These are phyloP conservation scores for Trichoderma koningii DNA, from an alignment of 2,329 filamentous ascomycete genomes.

Conservation along the genomic window DNA sequence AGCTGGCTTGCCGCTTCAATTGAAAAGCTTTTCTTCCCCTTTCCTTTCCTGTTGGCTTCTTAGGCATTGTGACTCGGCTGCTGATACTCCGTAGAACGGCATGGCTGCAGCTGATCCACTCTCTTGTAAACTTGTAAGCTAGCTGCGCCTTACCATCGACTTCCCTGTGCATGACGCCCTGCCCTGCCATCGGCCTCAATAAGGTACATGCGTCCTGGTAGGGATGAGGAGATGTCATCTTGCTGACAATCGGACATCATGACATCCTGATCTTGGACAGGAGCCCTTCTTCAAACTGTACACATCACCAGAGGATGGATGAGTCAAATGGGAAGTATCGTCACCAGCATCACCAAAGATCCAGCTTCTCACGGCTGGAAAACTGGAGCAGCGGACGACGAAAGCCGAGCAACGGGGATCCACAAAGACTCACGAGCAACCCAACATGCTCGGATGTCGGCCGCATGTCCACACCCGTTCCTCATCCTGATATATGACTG, in stretches of 20 bases:
- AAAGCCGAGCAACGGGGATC: background rate
- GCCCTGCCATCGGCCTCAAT: no score
- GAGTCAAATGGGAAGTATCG: background rate
- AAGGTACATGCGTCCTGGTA: no score
- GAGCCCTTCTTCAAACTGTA: no score
- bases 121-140: background rate
- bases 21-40: background rate
- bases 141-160: slow-evolving; percentile 11
- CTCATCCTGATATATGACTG: background rate
- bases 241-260: background rate
- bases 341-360: background rate
- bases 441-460: background rate
- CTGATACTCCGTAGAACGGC: background rate
- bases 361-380: background rate
- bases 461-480: background rate
- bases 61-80: no score
- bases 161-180: background rate
- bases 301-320: background rate
- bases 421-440: background rate
- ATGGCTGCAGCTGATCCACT: background rate
- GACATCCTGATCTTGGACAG: background rate
- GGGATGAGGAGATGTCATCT: no score
- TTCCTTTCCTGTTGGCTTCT: no score
- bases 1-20: background rate
- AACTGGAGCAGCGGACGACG: slow-evolving; percentile 10